Evolutionary conservation across 805 yeast species (phyloP), one percentile per base, ranked within the genome.

Genomic region (Zygoascus bituminiphila): DNA sequence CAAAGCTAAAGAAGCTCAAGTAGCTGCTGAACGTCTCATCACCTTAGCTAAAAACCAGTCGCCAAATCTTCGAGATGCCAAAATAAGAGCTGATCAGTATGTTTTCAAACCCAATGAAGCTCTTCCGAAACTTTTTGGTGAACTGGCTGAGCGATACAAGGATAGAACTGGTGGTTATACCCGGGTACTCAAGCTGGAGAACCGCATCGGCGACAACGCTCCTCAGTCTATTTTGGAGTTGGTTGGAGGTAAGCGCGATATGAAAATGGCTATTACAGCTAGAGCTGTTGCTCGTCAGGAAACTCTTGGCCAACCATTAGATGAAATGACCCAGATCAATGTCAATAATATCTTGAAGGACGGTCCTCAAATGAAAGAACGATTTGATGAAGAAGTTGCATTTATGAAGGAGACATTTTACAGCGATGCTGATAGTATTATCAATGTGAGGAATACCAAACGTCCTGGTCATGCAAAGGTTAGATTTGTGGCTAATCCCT

Each of bases 181-280:
- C 2, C 78, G 98, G 56, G 78, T 91, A 47, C 68, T 88, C 53
- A 81, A 77, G 57, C 70, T 93, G 52, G 98, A 93, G 65, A 88
- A 89, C 15, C 75, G 98, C 55, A 65, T 82, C 42, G 89, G 93
- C 48, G 98, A 93, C 63, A 84, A 81, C 52, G 95, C 97, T 0
- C 89, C 89, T 26, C 93, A 86, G 73, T 81, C 93, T 0, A 81
- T 89, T 7, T 61, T 93, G 47, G 98, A 93, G 66, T 71, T 93
- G 43, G 94, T 91, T 1, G 96, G 85, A 57, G 79, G 82, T 3
- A 66, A 71, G 62, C 69, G 78, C 51, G 95, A 87, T 62, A 75
- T 85, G 73, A 78, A 82, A 57, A 75, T 79, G 54, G 84, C 94
- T 79, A 69, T 78, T 59, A 74, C 79, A 7, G 96, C 95, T n/a